Base-by-base conservation (phyloP, 2,329 filamentous ascomycete genomes). In the Conoideocrella luteorostrata region DNA sequence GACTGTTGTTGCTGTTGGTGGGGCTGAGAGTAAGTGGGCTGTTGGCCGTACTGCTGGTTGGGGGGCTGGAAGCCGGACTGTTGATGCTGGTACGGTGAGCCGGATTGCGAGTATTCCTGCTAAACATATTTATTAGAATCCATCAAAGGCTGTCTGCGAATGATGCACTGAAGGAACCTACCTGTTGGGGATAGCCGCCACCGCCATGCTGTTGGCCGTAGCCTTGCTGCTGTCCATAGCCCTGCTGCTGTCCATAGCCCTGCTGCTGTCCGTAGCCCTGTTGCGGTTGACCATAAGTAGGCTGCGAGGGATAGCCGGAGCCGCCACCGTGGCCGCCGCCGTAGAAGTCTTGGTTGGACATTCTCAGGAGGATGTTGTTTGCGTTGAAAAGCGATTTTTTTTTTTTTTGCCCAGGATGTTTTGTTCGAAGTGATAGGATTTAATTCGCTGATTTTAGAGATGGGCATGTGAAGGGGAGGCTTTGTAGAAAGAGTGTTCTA, bases 321-420 rank as follows among this genome's bases (percentile, higher is more conserved):
- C n/a, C 44, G 40, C 48, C 41, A 38, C 45, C 39, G 46, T 52
- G 45, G 48, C 54, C 53, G 33, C 55, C 54, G 43, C 52, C 54
- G 48, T 61, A 60, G 58, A 67, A 68, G 50, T 65, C 67, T 33
- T 66, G 63, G 44, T 63, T 55, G 35, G 65, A 66, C 65, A 68
- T 68, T 11, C 3, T n/a, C n/a, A n/a, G n/a, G n/a, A n/a, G n/a
- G n/a, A n/a, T n/a, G n/a, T n/a, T n/a, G n/a, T n/a, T n/a, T n/a
- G n/a, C n/a, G 28, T n/a, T 20, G 10, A 21, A 17, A 3, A 11
- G n/a, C 15, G 10, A 9, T 5, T 5, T n/a, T 35, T 22, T 5
- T 17, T 24, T 33, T 12, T 33, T 7, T 33, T 12, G 10, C 18
- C 18, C 18, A 15, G 7, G 30, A 15, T 3, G 7, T 11, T n/a